Evolutionary conservation across 352 stramenopile genomes (phyloP), one percentile per base, ranked within the genome.

Genomic region (Peronospora destructor): DNA sequence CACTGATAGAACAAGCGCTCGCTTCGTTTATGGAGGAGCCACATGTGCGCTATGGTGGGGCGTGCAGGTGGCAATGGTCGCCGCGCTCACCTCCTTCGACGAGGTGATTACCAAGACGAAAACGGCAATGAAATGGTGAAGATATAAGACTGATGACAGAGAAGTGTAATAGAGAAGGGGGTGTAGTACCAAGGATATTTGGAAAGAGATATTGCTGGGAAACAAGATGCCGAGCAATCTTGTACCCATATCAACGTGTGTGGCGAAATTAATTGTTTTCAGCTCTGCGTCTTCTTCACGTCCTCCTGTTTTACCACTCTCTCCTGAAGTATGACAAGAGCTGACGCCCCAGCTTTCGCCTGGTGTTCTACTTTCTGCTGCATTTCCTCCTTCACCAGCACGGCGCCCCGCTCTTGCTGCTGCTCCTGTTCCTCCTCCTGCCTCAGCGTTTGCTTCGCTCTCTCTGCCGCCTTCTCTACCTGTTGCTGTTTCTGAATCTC

Each of bases 51-150:
- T 74, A 13, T 67, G 74, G 61, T 68, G 84, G 65, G 57, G 68
- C 6, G 41, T 71, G 10, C 78, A 90, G 56, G 62, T 90, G 26
- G 64, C 61, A 17, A 33, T 78, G 33, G 68, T 81, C 13, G 49
- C 86, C 25, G 56, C 68, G 28, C 71, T 90, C 44, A 84, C 64
- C 45, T 84, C 78, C 2, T 75, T 71, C 38, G 71, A 85, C 19
- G 63, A 83, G 35, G 59, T 80, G 46, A 56, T 77, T 1, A 29
- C 34, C 32, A 65, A 61, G 26, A 64, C 43, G 44, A 75, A 73
- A 42, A 26, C 39, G 19, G 14, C 53, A 17, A 17, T 72, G 5
- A 61, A 38, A 16, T 60, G 50, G 32, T 61, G 45, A 59, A 46
- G 44, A 5, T n/a, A n/a, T n/a, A 40, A 26, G 12, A 5, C 10